Percentiles rank a stretch among this genome's conserved stretches.
phyloP scores from a whole-genome alignment of 106 monocot genomes.

The Acanthochlamys bracteata region DNA sequence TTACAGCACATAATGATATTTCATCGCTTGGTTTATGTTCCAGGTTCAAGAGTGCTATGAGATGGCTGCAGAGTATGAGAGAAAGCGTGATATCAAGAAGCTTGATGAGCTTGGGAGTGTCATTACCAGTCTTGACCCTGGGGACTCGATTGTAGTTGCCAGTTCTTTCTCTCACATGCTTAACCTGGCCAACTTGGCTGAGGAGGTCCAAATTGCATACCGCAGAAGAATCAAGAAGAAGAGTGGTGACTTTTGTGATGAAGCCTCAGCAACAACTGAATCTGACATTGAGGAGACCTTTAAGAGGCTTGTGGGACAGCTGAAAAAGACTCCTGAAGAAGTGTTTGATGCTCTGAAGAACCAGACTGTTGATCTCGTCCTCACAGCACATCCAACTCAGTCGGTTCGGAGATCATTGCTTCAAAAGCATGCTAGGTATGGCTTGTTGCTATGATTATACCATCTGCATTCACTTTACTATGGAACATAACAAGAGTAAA shows the following conservation, averaged over 20 bases:
- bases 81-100: constrained; percentile 33
- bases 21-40: neutral
- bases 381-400: constrained; percentile 92
- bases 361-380: constrained; percentile 75
- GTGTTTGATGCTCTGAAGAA: constrained; percentile 82
- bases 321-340: constrained; percentile 59
- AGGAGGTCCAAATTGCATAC: constrained; percentile 92
- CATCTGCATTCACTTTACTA: too few species aligned
- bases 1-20: too few species aligned
- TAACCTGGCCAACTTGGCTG: constrained; percentile 84
- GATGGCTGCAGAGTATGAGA: constrained; percentile 58
- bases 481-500: too few species aligned
- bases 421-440: constrained; percentile 82
- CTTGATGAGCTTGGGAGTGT: constrained; percentile 67
- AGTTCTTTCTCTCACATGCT: constrained; percentile 97
- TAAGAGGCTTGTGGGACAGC: constrained; percentile 55
- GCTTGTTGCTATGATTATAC: neutral
- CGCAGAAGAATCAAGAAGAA: constrained; percentile 70
- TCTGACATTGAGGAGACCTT: constrained; percentile 57
- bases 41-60: constrained; percentile 90
- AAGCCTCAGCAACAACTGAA: constrained; percentile 57
- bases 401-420: constrained; percentile 73
- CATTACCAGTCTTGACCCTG: constrained; percentile 63
- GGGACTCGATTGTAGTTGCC: constrained; percentile 68
- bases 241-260: constrained; percentile 76